Base-by-base conservation (phyloP, 2,329 filamentous ascomycete species). In the Apiospora rasikravindrae region DNA sequence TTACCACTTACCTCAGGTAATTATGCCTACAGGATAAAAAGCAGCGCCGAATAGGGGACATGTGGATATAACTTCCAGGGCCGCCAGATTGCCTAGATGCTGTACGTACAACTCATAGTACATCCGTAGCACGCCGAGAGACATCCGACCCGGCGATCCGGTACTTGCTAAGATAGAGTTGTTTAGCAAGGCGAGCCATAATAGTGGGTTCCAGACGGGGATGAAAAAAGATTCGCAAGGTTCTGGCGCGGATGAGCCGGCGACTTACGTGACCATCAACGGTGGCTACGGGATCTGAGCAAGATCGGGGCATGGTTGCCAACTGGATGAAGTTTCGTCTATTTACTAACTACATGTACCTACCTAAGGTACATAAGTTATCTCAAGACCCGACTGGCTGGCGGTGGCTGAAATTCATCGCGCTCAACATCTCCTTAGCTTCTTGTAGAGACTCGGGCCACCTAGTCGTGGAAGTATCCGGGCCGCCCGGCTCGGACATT, bases 91-190 rank as follows among this genome's bases (percentile, higher is more conserved):
- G 40, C 40, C 13, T 11, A 42, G 8, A 19, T 29, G 5, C 14
- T 61, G 29, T 37, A 37, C 19, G 53, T 61, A 61, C 29, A 64
- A 29, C 19, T n/a, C 53, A 37, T 19, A 22, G 26, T 14, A 61
- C 13, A 8, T 61, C 16, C 33, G 24, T 40, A n/a, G 19, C 57
- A 40, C 57, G 57, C 57, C 33, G 57, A 64, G 57, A 33, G 29
- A 64, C 19, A 33, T 6, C 57, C 57, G 57, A 64, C 57, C 57
- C 57, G 57, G 57, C 57, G 29, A 22, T n/a, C 57, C 57, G 57
- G 57, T 64, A 40, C 33, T n/a, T 13, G 53, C 14, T 10, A 64
- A 61, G 44, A 64, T 64, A 64, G 57, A 40, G 57, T 64, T 64
- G 11, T 64, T 64, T 40, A 40, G 33, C 33, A 13, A 64, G 53